These are phyloP conservation scores for Astrothelium macrocarpum DNA, from an alignment of 495 filamentous ascomycete species.

Conservation along the genomic window DNA sequence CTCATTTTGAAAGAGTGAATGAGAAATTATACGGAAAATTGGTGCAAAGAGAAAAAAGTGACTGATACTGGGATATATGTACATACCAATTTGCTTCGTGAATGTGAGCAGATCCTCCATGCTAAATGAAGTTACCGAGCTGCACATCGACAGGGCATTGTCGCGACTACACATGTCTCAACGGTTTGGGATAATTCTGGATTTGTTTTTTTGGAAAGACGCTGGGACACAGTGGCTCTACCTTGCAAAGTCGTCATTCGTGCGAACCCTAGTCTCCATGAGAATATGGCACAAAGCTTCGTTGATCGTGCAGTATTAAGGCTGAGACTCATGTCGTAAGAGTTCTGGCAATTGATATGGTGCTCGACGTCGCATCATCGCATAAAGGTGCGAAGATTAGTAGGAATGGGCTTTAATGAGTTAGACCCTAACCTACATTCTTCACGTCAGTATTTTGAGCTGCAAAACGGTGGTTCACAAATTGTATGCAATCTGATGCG, in stretches of 20 bases:
- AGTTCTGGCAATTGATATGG: neutral
- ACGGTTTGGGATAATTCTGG: neutral
- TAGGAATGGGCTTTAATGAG: neutral
- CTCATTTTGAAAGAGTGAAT: neutral
- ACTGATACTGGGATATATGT: neutral
- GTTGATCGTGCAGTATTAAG: neutral
- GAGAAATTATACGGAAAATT: neutral
- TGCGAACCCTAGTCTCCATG: neutral
- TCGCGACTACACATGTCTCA: neutral
- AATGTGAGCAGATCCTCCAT: neutral
- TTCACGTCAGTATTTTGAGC: neutral
- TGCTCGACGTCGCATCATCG: neutral
- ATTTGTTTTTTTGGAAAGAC: neutral
- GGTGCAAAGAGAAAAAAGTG: neutral
- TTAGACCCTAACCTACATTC: neutral
- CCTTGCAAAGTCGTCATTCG: neutral
- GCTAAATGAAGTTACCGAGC: neutral
- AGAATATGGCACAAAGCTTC: neutral
- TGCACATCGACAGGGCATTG: neutral
- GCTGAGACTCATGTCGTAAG: neutral
- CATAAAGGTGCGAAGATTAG: neutral
- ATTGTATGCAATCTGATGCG: neutral
- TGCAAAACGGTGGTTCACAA: neutral
- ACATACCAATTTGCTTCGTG: neutral
- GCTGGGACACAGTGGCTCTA: neutral